Base-by-base conservation (phyloP, 306 rosid species). In the Dicorynia guianensis region DNA sequence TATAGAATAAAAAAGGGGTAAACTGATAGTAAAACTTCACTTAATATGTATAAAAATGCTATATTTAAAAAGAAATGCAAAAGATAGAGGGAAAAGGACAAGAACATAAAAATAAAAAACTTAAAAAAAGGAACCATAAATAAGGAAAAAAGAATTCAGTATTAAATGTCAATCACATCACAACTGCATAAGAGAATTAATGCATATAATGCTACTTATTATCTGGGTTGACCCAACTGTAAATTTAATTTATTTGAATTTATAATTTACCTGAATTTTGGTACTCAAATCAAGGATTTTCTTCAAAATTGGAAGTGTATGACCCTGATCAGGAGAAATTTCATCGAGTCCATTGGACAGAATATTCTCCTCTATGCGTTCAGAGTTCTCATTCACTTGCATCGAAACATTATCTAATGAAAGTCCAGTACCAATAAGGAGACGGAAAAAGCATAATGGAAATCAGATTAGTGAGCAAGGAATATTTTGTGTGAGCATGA, bases 301-400 rank as follows among this genome's bases (percentile, higher is more conserved):
- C 84, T 86, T 89, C 71, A 90, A 69, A 58, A 96, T 90, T 11
- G 98, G 99, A 74, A 92, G 96, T 6, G 93, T 84, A 25, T 85
- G 93, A 19, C 79, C 92, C 49, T 76, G 83, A 79, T 85, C 87
- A 4, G 91, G 81, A 38, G 94, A 81, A 73, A 66, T 67, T 69
- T 88, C 89, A 77, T 85, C 91, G 50, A 77, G 67, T 64, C 69
- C 98, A 49, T 73, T 83, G 7, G 88, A 85, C 61, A 74, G 43
- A 20, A 78, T 77, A 74, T 76, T 78, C 53, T 83, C 91, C 67
- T 84, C 90, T 36, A 65, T 55, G 69, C 77, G 73, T 62, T 79
- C 87, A 43, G 89, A 47, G 71, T 58, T 79, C 15, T 82, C 85
- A 19, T 67, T 75, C 11, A 64, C 47, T 73, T 72, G 79, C 62